Evolutionary conservation across 305 asterid species (phyloP), one percentile per base, ranked within the genome.

Genomic region (Andrographis paniculata): DNA sequence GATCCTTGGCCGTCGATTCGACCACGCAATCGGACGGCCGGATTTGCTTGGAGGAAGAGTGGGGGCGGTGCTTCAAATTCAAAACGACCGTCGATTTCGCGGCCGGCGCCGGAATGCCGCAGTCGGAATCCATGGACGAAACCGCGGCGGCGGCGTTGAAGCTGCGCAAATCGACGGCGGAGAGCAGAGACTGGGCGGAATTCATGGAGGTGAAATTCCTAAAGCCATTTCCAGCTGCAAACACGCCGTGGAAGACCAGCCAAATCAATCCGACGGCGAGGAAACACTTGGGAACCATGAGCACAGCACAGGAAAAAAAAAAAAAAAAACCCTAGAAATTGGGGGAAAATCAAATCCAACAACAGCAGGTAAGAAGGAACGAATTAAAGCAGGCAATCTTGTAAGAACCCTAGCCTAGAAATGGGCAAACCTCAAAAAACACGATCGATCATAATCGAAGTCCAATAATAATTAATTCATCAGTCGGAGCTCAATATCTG

Each of bases 1-100:
- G 54, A 45, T 88, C 97, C 62, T 77, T 77, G 11, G 69, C 65
- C 4, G 81, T 68, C 4, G 94, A 88, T 60, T 71, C 78, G 24
- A 44, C 56, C 11, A 77, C 72, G 4, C 64, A 62, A 38, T 80
- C 74, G 37, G 64, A 59, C 1, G 74, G 75, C 56, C 53, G 57
- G 20, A 24, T 14, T 41, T 47, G 36, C 44, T 62, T 51, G 20
- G 74, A 73, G 24, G 46, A 54, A 12, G 78, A 69, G 48, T 77
- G 48, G 69, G 78, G 68, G 48, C 78, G 48, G 69, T 69, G 95
- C 60, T 77, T 78, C 30, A 81, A 54, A 17, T 78, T 75, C 23
- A 84, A 75, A 40, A 75, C 76, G 23, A 82, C 81, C 0, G 76
- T 19, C 5, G 81, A 68, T 39, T 58, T 65, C 1, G 12, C 22